phyloP scores from a whole-genome alignment of 345 rosid genomes.

The Arabidopsis thaliana region DNA sequence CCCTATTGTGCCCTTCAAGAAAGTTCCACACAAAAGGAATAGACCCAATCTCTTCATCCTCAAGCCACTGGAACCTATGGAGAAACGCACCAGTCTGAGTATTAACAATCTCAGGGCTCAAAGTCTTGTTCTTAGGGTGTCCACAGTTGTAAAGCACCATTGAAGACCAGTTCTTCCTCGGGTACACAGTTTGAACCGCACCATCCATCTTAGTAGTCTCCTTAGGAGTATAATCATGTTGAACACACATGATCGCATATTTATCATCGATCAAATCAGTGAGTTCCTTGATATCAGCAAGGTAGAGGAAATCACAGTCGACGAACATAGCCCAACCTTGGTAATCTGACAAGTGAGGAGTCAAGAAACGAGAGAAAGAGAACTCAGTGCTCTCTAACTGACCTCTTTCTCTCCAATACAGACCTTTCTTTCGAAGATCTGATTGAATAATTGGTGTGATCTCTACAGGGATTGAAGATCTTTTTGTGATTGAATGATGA shows the following conservation, averaged over 20 bases:
- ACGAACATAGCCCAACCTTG: constrained; percentile 99
- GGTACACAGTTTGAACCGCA: constrained; percentile 90
- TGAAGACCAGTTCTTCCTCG: constrained; percentile 98
- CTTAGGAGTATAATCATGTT: constrained; percentile 89
- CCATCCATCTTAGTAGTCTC: constrained; percentile 98
- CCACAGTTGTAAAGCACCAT: constrained; percentile 97
- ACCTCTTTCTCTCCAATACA: constrained; percentile 86
- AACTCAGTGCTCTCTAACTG: constrained; percentile 96
- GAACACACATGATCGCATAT: constrained; percentile 92
- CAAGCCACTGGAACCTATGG: constrained; percentile 97
- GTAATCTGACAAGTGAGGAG: constrained; percentile 75
- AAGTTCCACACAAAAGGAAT: constrained; percentile 91
- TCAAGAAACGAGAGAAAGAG: constrained; percentile 88
- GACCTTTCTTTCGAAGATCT: constrained; percentile 68
- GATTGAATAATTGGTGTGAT: constrained; percentile 82
- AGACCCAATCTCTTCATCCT: constrained; percentile 85
- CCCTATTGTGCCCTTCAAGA: constrained; percentile 92
- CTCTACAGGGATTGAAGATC: constrained; percentile 86
- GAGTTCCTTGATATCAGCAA: constrained; percentile 79
- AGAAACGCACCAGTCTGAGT: constrained; percentile 82
- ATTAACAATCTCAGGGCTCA: constrained; percentile 77
- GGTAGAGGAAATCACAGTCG: constrained; percentile 93
- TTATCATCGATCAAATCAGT: constrained; percentile 81
- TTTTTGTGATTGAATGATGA: constrained; percentile 66
- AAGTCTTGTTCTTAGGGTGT: constrained; percentile 80